These are phyloP conservation scores for Chenopodium formosanum DNA, from an alignment of 148 eudicot genomes.

Conservation along the genomic window DNA sequence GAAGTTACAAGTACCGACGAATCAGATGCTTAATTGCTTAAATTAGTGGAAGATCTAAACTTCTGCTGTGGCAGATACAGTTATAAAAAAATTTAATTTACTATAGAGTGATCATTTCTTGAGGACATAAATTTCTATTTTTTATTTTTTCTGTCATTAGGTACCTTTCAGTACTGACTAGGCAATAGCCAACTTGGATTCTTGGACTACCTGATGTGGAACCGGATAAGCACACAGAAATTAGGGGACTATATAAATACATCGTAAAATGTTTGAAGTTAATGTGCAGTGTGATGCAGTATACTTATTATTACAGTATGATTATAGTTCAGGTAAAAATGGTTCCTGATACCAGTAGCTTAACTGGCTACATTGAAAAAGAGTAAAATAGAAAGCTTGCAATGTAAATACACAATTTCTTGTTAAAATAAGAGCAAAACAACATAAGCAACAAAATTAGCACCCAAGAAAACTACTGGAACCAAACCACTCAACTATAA, in stretches of 20 bases:
- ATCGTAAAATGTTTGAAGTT: background rate
- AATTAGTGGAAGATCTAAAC: background rate
- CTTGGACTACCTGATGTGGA: background rate
- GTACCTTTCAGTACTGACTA: slow-evolving; percentile 8
- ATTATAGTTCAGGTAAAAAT: background rate
- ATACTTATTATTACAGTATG: slow-evolving; percentile 5
- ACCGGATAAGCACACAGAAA: background rate
- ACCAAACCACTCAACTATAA: slow-evolving; percentile 8
- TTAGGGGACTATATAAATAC: background rate
- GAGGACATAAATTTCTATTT: background rate
- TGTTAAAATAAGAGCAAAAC: background rate
- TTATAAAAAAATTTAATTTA: too few species aligned
- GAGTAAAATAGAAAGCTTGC: background rate
- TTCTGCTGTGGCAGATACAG: background rate
- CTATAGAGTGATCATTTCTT: background rate
- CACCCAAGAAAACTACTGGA: slow-evolving; percentile 10
- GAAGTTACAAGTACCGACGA: background rate
- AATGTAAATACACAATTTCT: background rate
- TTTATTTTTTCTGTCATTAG: background rate
- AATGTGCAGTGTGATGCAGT: background rate
- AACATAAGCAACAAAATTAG: background rate
- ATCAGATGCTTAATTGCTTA: background rate
- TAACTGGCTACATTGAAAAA: background rate
- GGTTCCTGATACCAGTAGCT: slow-evolving; percentile 2
- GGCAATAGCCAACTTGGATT: slow-evolving; percentile 2